A percentile compares a stretch with the other conserved stretches of the same genome.
phyloP scores from a whole-genome alignment of 805 yeast genomes.

The Candida lessepsii region DNA sequence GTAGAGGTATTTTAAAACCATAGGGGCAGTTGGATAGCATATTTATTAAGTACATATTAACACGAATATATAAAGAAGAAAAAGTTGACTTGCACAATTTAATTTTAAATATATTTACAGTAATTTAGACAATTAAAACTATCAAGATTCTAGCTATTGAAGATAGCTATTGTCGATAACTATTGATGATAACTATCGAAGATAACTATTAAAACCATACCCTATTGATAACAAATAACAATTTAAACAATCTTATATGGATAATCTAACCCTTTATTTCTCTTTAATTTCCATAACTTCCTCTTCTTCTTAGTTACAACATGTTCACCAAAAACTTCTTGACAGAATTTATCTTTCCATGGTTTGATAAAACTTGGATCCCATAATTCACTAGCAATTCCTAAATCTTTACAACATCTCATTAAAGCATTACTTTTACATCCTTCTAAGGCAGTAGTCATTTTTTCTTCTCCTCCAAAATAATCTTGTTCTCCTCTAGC shows the following conservation, averaged over 20 bases:
- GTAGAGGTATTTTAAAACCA: slow-evolving; percentile 53
- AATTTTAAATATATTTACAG: no score
- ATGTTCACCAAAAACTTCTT: slow-evolving; percentile 83
- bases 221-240: no score
- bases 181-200: no score
- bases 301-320: slow-evolving; percentile 78
- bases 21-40: no score
- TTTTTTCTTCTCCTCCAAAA: slow-evolving; percentile 74
- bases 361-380: slow-evolving; percentile 84
- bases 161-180: no score
- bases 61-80: no score
- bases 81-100: no score
- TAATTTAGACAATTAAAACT: no score
- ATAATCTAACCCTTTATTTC: slow-evolving; percentile 77
- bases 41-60: slow-evolving; percentile 2
- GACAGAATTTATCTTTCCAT: slow-evolving; percentile 54
- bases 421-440: slow-evolving; percentile 94
- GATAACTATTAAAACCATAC: no score
- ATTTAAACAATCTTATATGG: slow-evolving; percentile 57
- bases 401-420: slow-evolving; percentile 97
- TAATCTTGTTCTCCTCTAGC: slow-evolving; percentile 97
- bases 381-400: slow-evolving; percentile 96
- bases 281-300: slow-evolving; percentile 85
- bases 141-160: no score
- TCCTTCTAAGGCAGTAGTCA: slow-evolving; percentile 96